Conservation (phyloP, 192 early-diverging fungal genomes). For the Coemansia reversa region DNA sequence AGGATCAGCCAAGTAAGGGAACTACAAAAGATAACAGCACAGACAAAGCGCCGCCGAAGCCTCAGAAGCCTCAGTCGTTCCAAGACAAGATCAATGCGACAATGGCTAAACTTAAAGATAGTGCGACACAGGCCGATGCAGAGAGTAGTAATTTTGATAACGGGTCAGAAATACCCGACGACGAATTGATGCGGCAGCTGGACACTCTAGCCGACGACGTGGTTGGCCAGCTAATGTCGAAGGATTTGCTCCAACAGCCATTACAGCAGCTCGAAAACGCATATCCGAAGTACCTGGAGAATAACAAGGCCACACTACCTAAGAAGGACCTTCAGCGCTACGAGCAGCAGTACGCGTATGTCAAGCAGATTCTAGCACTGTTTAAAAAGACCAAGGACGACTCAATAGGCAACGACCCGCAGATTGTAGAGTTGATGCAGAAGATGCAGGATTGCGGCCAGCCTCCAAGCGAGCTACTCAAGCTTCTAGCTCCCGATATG, state of each 20-base stretch:
- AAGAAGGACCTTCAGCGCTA: slow-evolving; percentile 74
- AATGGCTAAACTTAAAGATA: slow-evolving; percentile 84
- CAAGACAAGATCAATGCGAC: slow-evolving; percentile 88
- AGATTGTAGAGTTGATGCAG: slow-evolving; percentile 92
- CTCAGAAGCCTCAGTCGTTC: slow-evolving; percentile 57
- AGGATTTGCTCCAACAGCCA: slow-evolving; percentile 93
- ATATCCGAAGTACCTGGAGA: slow-evolving; percentile 88
- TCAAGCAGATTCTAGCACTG: slow-evolving; percentile 76
- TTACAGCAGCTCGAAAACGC: slow-evolving; percentile 85
- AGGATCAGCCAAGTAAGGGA: not conserved
- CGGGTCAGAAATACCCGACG: slow-evolving; percentile 73
- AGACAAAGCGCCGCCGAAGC: not conserved
- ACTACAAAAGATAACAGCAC: not conserved
- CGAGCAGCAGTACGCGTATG: slow-evolving; percentile 71
- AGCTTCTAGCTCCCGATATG: slow-evolving; percentile 89
- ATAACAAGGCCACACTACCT: slow-evolving; percentile 72
- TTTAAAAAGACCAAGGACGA: slow-evolving; percentile 66
- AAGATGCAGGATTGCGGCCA: slow-evolving; percentile 97
- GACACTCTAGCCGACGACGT: slow-evolving; percentile 84
- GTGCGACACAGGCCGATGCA: slow-evolving; percentile 79
- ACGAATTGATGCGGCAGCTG: slow-evolving; percentile 82
- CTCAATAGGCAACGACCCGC: slow-evolving; percentile 61
- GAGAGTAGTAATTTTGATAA: slow-evolving; percentile 48
- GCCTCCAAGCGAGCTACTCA: slow-evolving; percentile 87
- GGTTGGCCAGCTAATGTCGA: slow-evolving; percentile 89